A percentile compares a stretch with the other conserved stretches of the same genome.
These are phyloP conservation scores for Mycosphaerella arachidis DNA, from an alignment of 2,329 filamentous ascomycete species.

Conservation along the genomic window DNA sequence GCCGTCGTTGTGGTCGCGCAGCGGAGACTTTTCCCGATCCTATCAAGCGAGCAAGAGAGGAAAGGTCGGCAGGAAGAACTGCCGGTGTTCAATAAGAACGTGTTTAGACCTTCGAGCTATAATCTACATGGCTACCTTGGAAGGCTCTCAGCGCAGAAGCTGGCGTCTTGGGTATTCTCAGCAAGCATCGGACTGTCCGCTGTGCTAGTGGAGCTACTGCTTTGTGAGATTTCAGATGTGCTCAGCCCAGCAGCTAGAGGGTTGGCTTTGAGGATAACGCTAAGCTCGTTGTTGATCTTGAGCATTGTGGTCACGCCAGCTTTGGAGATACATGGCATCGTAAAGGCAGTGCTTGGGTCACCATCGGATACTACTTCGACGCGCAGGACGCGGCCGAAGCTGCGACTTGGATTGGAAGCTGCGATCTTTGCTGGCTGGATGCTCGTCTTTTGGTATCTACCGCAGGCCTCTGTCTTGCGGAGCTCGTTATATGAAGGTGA, in stretches of 20 bases:
- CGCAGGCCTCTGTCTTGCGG: slow-evolving; percentile 34
- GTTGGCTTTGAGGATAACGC: slow-evolving; percentile 63
- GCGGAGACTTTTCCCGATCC: slow-evolving; percentile 66
- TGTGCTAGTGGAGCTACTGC: slow-evolving; percentile 72
- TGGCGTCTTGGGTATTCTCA: slow-evolving; percentile 60
- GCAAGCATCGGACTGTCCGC: slow-evolving; percentile 71
- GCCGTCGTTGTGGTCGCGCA: slow-evolving; percentile 59
- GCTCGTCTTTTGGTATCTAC: slow-evolving; percentile 64
- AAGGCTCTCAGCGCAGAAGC: slow-evolving; percentile 31
- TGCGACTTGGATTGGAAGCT: slow-evolving; percentile 49
- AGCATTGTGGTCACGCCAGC: slow-evolving; percentile 73
- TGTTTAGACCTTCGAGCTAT: slow-evolving; percentile 35
- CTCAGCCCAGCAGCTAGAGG: slow-evolving; percentile 64
- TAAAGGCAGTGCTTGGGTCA: slow-evolving; percentile 49
- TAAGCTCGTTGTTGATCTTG: slow-evolving; percentile 66
- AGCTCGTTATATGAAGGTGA: slow-evolving; percentile 40
- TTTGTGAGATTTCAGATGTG: slow-evolving; percentile 77
- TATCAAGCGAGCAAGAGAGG: slow-evolving; percentile 52
- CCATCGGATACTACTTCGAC: slow-evolving; percentile 62
- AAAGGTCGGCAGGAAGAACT: slow-evolving; percentile 60
- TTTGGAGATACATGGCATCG: slow-evolving; percentile 61
- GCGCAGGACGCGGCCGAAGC: slow-evolving; percentile 52
- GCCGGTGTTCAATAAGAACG: slow-evolving; percentile 52
- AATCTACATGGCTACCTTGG: slow-evolving; percentile 16
- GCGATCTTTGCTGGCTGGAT: slow-evolving; percentile 65